These are phyloP conservation scores for Arachis monticola DNA, from an alignment of 331 rosid species.

Conservation along the genomic window DNA sequence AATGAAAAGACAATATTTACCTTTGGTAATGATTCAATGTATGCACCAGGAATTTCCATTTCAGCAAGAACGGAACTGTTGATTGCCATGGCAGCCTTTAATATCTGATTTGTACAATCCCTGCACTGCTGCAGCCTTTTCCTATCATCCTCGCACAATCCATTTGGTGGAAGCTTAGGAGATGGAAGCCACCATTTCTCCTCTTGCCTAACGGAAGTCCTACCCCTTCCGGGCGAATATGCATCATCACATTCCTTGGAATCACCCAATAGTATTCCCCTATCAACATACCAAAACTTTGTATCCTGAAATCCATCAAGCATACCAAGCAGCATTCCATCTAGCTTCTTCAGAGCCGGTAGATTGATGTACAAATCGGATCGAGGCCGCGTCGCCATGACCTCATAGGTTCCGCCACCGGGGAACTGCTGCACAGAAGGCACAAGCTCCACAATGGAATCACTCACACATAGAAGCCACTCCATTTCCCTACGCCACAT, in stretches of 20 bases:
- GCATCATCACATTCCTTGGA: slow-evolving; percentile 60
- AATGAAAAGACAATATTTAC: slow-evolving; percentile 46
- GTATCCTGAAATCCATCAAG: slow-evolving; percentile 78
- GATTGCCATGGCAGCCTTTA: slow-evolving; percentile 93
- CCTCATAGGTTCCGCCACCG: slow-evolving; percentile 93
- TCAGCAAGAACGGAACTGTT: slow-evolving; percentile 84
- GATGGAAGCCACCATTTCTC: slow-evolving; percentile 99
- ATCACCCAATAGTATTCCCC: slow-evolving; percentile 67
- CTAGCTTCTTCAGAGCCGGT: slow-evolving; percentile 88
- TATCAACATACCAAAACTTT: slow-evolving; percentile 74
- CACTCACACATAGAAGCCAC: slow-evolving; percentile 92
- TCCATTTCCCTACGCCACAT: slow-evolving; percentile 95
- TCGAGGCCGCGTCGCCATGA: slow-evolving; percentile 80
- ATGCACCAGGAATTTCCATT: slow-evolving; percentile 84
- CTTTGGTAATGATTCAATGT: slow-evolving; percentile 78
- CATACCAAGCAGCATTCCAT: slow-evolving; percentile 78
- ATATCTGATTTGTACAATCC: slow-evolving; percentile 87
- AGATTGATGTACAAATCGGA: slow-evolving; percentile 82
- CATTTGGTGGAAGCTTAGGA: slow-evolving; percentile 83
- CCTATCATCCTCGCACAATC: slow-evolving; percentile 73
- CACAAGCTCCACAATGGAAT: slow-evolving; percentile 81
- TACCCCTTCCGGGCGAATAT: slow-evolving; percentile 38
- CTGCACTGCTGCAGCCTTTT: slow-evolving; percentile 91
- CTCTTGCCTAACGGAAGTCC: slow-evolving; percentile 93
- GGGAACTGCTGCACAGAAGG: slow-evolving; percentile 96